Evolutionary conservation across 2,329 filamentous ascomycete species (phyloP).

Genomic region (Xylariaceae sp.): DNA sequence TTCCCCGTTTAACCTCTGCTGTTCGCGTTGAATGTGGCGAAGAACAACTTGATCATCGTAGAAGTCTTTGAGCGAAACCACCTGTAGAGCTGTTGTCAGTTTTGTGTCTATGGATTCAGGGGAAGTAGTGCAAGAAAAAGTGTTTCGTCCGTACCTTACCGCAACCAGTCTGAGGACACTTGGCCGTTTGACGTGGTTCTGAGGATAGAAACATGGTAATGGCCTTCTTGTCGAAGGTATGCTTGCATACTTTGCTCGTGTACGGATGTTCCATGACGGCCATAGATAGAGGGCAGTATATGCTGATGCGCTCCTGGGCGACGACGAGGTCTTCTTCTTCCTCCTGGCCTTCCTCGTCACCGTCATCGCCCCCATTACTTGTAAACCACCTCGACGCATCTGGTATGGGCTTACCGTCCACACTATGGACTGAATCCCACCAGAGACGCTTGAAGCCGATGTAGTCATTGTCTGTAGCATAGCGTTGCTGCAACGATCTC

Average conservation of each 20-base stretch:
- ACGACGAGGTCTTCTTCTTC: slow-evolving; percentile 66
- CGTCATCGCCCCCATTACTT: slow-evolving; percentile 24
- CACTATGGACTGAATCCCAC: slow-evolving; percentile 48
- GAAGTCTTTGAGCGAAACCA: slow-evolving; percentile 48
- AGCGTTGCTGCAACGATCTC: slow-evolving; percentile 42
- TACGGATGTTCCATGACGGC: slow-evolving; percentile 60
- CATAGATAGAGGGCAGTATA: slow-evolving; percentile 66
- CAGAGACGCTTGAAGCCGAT: slow-evolving; percentile 53
- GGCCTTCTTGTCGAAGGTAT: slow-evolving; percentile 64
- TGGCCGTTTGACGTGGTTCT: slow-evolving; percentile 35
- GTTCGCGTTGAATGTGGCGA: slow-evolving; percentile 53
- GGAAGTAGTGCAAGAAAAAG: background rate
- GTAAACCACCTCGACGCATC: slow-evolving; percentile 53
- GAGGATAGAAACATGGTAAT: slow-evolving; percentile 50
- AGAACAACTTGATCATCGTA: slow-evolving; percentile 51
- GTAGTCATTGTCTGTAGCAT: slow-evolving; percentile 55
- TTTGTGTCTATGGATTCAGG: background rate
- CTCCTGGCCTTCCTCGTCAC: slow-evolving; percentile 38
- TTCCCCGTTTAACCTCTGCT: slow-evolving; percentile 40
- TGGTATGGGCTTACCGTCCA: slow-evolving; percentile 46
- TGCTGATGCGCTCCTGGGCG: slow-evolving; percentile 56
- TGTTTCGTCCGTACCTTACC: slow-evolving; percentile 42
- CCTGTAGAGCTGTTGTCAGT: slow-evolving; percentile 34
- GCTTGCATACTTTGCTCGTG: slow-evolving; percentile 62
- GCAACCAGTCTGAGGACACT: slow-evolving; percentile 64